Conservation (phyloP, 2,329 filamentous ascomycete species). For the Penicillium italicum region DNA sequence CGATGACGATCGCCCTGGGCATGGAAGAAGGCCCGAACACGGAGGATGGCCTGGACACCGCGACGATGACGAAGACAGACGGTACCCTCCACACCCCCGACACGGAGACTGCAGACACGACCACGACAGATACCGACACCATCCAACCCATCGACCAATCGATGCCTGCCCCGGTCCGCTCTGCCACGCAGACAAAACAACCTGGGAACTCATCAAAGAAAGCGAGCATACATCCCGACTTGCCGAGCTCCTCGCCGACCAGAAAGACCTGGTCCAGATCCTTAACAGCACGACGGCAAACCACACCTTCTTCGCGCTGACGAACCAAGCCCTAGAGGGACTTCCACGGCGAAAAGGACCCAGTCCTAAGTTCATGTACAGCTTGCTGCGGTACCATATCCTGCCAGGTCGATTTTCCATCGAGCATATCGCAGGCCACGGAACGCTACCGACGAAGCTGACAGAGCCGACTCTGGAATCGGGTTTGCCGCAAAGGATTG, state of each 20-base stretch:
- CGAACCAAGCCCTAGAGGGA: slow-evolving; percentile 65
- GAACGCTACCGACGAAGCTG: slow-evolving; percentile 71
- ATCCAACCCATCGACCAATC: background rate
- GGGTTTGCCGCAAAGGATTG: slow-evolving; percentile 65
- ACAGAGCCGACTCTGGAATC: slow-evolving; percentile 58
- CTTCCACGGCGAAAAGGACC: slow-evolving; percentile 52
- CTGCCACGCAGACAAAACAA: slow-evolving; percentile 59
- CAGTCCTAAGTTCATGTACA: slow-evolving; percentile 59
- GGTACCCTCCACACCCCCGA: background rate
- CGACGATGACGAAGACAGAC: background rate
- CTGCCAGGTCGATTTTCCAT: slow-evolving; percentile 61
- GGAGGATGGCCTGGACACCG: background rate
- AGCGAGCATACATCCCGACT: slow-evolving; percentile 76
- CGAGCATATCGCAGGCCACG: slow-evolving; percentile 57
- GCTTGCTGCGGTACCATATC: slow-evolving; percentile 71
- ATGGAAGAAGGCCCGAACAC: background rate
- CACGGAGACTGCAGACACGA: background rate
- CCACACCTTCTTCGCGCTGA: slow-evolving; percentile 77
- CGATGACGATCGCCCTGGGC: background rate
- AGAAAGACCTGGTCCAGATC: slow-evolving; percentile 65
- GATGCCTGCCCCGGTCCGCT: slow-evolving; percentile 28
- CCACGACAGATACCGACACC: background rate
- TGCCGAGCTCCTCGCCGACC: slow-evolving; percentile 68
- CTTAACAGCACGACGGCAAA: slow-evolving; percentile 65
- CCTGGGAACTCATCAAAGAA: slow-evolving; percentile 74